Conservation (phyloP, 331 rosid genomes). For the Malus hybrid region DNA sequence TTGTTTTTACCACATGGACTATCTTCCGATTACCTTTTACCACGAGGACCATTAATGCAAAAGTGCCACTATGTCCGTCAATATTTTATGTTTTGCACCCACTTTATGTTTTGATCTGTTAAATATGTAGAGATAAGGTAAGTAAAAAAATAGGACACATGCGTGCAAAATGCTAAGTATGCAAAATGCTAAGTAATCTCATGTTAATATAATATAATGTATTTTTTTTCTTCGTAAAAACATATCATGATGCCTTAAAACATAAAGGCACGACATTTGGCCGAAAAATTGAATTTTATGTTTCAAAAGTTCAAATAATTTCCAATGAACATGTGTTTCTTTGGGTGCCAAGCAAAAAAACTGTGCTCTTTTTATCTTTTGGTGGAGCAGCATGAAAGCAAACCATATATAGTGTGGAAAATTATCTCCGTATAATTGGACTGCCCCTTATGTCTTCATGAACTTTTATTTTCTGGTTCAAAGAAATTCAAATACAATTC, state of each 20-base stretch:
- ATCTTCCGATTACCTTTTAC: no score
- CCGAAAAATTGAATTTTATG: neutral
- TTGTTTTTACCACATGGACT: no score
- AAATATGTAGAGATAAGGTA: no score
- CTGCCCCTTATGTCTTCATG: neutral
- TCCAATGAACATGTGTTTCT: constrained; percentile 8
- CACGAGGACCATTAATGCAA: no score
- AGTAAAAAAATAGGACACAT: no score
- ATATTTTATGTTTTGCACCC: no score
- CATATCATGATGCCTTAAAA: neutral
- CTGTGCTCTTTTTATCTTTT: neutral
- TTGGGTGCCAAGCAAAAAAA: no score
- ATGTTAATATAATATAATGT: neutral
- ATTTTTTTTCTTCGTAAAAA: neutral
- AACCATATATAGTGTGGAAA: neutral
- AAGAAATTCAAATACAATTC: neutral
- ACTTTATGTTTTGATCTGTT: no score
- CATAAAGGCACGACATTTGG: neutral
- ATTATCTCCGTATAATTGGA: neutral
- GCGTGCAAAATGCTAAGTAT: no score
- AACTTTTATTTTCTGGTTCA: neutral
- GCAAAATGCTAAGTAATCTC: no score
- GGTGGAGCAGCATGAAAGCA: neutral
- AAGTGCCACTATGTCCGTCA: no score
- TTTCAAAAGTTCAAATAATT: neutral